Evolutionary conservation across 2,329 filamentous ascomycete species (phyloP), one percentile per base, ranked within the genome.

Genomic region (Exophiala viscosa): DNA sequence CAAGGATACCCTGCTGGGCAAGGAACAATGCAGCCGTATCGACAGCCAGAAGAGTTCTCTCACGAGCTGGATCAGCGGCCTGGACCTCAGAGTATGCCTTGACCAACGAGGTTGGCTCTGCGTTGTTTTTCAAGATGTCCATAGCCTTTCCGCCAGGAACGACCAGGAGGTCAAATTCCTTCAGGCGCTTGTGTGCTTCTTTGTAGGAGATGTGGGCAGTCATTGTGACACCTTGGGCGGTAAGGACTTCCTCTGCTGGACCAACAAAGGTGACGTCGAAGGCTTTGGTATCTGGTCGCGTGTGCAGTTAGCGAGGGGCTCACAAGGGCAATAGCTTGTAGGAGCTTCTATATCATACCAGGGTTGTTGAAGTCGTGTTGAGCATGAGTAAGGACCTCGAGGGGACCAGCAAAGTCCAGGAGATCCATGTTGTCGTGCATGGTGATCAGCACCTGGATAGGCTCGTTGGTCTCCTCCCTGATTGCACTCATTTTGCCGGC

Each of bases 21-120:
- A 92, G 82, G 73, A 92, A 81, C 66, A 92, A 81, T 39, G 86
- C 81, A 59, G 88, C 89, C 42, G 87, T 89, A 76, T 87, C 90
- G 69, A 95, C 77, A 61, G 87, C 88, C 62, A 93, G 75, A 65
- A 93, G 76, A 45, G 88, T 91, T 62, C 89, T 87, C 77, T 95
- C 89, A 64, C 86, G 86, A 65, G 77, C 78, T 10, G 88, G 86
- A 64, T 91, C 87, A 64, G 82, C 83, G 76, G 88, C 84, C 74
- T 93, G 88, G 52, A 92, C 76, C 67, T 91, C 86, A 59, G 86
- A 81, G 72, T 86, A 93, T 65, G 85, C 84, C 62, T 80, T 79
- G 76, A 93, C 88, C 67, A 92, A 76, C 58, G 77, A 73, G 57
- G 91, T 76, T 18, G 86, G 87, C 69, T 90, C 82, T 3, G 53